Evolutionary conservation across 768 basidiomycete genomes (phyloP).

Genomic region (Imleria badia): DNA sequence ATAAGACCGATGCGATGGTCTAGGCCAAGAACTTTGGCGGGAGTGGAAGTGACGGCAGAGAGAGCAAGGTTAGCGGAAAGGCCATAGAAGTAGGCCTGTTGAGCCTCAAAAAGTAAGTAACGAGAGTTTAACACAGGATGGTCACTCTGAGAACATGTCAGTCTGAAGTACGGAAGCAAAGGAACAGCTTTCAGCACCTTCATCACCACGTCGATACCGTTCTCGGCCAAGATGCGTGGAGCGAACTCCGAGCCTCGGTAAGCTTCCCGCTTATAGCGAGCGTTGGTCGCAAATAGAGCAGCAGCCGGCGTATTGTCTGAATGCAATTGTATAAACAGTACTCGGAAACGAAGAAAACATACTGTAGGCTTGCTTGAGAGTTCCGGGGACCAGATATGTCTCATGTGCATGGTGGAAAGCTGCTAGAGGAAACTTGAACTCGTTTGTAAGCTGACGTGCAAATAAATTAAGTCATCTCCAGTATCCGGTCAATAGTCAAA

Average conservation of each 20-base stretch:
- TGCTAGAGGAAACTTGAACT: slow-evolving; percentile 82
- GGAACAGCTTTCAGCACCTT: slow-evolving; percentile 45
- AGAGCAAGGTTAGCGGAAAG: slow-evolving; percentile 64
- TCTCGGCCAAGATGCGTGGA: slow-evolving; percentile 55
- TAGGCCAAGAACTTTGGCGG: slow-evolving; percentile 68
- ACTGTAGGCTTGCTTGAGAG: slow-evolving; percentile 70
- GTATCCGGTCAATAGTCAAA: slow-evolving; percentile 3
- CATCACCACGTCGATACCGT: slow-evolving; percentile 58
- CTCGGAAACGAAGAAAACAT: slow-evolving; percentile 1
- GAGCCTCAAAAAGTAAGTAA: slow-evolving; percentile 56
- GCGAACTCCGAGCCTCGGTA: slow-evolving; percentile 68
- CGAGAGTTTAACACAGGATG: slow-evolving; percentile 56
- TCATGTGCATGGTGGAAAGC: slow-evolving; percentile 90
- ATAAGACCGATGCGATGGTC: slow-evolving; percentile 72
- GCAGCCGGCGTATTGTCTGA: slow-evolving; percentile 61
- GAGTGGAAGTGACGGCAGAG: slow-evolving; percentile 66
- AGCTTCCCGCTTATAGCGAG: slow-evolving; percentile 62
- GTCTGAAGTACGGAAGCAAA: background rate
- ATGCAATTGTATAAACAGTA: background rate
- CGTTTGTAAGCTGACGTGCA: slow-evolving; percentile 69
- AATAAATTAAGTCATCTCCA: slow-evolving; percentile 5
- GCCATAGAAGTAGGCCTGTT: slow-evolving; percentile 72
- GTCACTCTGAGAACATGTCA: slow-evolving; percentile 42
- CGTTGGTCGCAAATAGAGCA: slow-evolving; percentile 80
- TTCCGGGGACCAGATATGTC: slow-evolving; percentile 82